Evolutionary conservation across 2,329 filamentous ascomycete species (phyloP).

Genomic region (Plectosphaerella cucumerina): DNA sequence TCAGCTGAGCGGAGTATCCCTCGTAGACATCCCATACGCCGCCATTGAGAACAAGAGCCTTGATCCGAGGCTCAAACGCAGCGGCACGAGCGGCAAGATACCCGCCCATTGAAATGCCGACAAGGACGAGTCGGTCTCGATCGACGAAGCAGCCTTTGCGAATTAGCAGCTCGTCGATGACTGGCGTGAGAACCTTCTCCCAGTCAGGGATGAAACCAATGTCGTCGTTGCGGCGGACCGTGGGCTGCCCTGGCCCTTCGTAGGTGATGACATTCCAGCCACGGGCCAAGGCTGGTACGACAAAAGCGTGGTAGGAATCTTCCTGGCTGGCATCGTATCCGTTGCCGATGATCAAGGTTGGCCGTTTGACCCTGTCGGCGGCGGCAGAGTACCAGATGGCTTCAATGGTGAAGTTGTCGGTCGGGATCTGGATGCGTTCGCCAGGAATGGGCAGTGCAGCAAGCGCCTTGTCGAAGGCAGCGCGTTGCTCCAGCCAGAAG

Average conservation of each 20-base stretch:
- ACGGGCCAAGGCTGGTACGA: constrained; percentile 27
- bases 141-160: constrained; percentile 22
- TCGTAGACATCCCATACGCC: constrained; percentile 27
- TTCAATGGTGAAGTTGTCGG: constrained; percentile 27
- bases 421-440: constrained; percentile 25
- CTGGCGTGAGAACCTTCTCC: constrained; percentile 33
- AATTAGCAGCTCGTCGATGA: constrained; percentile 31
- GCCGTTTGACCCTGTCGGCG: constrained; percentile 15
- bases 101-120: constrained; percentile 38
- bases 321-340: constrained; percentile 41
- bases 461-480: constrained; percentile 33
- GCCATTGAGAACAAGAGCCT: constrained; percentile 32
- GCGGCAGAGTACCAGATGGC: constrained; percentile 26
- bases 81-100: constrained; percentile 34
- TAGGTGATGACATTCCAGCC: constrained; percentile 40
- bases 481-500: constrained; percentile 29
- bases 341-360: constrained; percentile 35
- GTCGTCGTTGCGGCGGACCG: constrained; percentile 32
- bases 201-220: constrained; percentile 40
- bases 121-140: constrained; percentile 24
- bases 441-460: constrained; percentile 28
- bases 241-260: constrained; percentile 41
- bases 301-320: constrained; percentile 34
- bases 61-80: constrained; percentile 36
- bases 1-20: constrained; percentile 5